Evolutionary conservation across 441 rosid species (phyloP), one percentile per base, ranked within the genome.

Genomic region (Jatropha podagrica): DNA sequence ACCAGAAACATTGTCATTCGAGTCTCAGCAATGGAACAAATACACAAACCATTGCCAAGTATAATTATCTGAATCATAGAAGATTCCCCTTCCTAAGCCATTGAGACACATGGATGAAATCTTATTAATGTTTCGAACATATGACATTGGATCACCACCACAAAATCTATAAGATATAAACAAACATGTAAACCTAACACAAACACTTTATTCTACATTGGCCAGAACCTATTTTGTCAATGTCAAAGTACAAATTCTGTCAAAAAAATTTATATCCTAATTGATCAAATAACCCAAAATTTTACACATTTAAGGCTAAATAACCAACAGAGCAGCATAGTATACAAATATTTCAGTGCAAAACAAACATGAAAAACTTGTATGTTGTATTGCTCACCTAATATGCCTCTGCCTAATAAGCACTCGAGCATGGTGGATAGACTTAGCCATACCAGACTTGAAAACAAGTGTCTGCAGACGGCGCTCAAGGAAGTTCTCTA

Each of bases 361-460:
- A 61, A 61, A 11, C 15, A 37, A 61, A 61, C 48, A 44, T 40
- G 15, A 42, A 15, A n/a, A 4, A 20, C 13, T 9, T 2, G n/a
- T 18, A 18, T 42, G 41, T 9, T 26, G 18, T 13, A 44, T 42
- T 65, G 11, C 59, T 11, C 32, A 73, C 76, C 76, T 64, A 4
- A 73, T 73, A 44, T 73, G 76, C 52, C 69, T 73, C 59, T 73
- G 76, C n/a, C 69, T 64, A 13, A 73, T 73, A 60, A 92, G 91
- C 41, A 92, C 97, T 66, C 97, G 91, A 20, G 97, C 93, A 79
- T 90, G 97, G 76, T 92, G 97, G 67, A 92, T 91, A 0, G 97
- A 92, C 88, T 92, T 90, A 0, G 97, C 97, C 97, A 92, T 87
- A 69, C 97, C 95, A 77, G 92, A 82, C 89, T 91, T 90, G 73